Evolutionary conservation across 2,329 filamentous ascomycete genomes (phyloP), one percentile per base, ranked within the genome.

Genomic region (Scedosporium minutisporum): DNA sequence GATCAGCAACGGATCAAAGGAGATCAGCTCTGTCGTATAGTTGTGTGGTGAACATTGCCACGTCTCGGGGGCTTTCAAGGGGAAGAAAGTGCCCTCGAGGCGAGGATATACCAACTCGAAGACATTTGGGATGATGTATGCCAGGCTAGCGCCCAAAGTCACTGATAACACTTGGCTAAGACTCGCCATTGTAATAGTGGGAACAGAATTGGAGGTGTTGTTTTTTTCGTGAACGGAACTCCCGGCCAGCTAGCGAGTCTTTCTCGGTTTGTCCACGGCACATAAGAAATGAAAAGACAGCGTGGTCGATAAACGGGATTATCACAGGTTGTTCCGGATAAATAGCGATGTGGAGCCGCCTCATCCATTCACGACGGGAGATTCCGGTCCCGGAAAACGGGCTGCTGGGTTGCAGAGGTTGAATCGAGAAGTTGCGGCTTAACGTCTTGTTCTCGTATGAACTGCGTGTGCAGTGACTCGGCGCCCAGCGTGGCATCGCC

Each of bases 1-100:
- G 64, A 78, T 74, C 6, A 78, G 69, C 0, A 78, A 68, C 1
- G 76, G 76, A 44, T 77, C 73, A 23, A 77, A 69, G 12, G 75
- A 78, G 44, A 78, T 68, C 44, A 78, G 71, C 62, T 77, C 73
- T 0, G 74, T 76, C 3, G 68, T 70, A 67, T 78, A 78, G n/a
- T 67, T 64, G n/a, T 75, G 71, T 1, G 68, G 60, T 9, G 67
- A 67, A 64, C 74, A 76, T 21, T 18, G 12, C 51, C 51, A 55
- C 12, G 51, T 9, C 51, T 55, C 51, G 12, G 51, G 18, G 4
- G 23, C 10, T n/a, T 38, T 58, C 4, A 41, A n/a, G 1, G 57
- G 57, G 25, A 58, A 23, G 12, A 42, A 12, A 21, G n/a, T 25
- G 23, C 38, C 38, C 33, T 58, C 16, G 27, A 58, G 27, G 16